These are phyloP conservation scores for Ganoderma lingzhi DNA, from an alignment of 1,284 basidiomycete species.

Conservation along the genomic window DNA sequence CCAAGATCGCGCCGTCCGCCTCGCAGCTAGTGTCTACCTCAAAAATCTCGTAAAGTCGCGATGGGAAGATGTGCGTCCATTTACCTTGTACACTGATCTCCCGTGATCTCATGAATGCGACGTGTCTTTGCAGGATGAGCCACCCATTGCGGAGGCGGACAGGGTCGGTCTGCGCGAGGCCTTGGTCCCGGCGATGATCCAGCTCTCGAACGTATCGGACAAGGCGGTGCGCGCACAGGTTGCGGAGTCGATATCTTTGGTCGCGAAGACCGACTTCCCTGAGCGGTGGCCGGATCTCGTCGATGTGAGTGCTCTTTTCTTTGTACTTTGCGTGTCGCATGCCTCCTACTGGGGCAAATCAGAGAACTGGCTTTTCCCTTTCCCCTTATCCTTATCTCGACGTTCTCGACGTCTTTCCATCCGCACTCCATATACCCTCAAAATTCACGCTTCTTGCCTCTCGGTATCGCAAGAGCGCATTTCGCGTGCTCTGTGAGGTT, in stretches of 20 bases:
- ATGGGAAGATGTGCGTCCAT: constrained; percentile 82
- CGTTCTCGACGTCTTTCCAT: background rate
- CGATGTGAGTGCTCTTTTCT: constrained; percentile 33
- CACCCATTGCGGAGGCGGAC: constrained; percentile 70
- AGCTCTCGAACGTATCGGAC: constrained; percentile 72
- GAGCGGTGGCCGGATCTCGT: constrained; percentile 85
- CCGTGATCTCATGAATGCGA: constrained; percentile 12
- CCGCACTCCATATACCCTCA: too few relatives aligned
- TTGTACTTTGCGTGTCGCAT: background rate
- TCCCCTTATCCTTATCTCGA: background rate
- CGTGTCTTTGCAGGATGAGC: constrained; percentile 60
- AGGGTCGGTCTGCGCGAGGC: constrained; percentile 71
- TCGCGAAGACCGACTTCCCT: constrained; percentile 91
- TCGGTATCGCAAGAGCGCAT: background rate
- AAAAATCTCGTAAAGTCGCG: constrained; percentile 88
- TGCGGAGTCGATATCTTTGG: constrained; percentile 88
- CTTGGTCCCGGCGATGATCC: constrained; percentile 86
- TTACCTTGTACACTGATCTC: constrained; percentile 16
- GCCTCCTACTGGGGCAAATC: background rate
- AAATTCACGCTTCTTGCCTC: background rate
- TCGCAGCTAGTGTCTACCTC: constrained; percentile 87
- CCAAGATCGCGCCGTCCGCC: constrained; percentile 75
- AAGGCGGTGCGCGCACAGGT: constrained; percentile 82
- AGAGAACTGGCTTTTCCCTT: background rate
- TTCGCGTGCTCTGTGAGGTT: background rate